Base-by-base conservation (phyloP, 1,284 basidiomycete genomes). In the Microbotryomycetes sp. region DNA sequence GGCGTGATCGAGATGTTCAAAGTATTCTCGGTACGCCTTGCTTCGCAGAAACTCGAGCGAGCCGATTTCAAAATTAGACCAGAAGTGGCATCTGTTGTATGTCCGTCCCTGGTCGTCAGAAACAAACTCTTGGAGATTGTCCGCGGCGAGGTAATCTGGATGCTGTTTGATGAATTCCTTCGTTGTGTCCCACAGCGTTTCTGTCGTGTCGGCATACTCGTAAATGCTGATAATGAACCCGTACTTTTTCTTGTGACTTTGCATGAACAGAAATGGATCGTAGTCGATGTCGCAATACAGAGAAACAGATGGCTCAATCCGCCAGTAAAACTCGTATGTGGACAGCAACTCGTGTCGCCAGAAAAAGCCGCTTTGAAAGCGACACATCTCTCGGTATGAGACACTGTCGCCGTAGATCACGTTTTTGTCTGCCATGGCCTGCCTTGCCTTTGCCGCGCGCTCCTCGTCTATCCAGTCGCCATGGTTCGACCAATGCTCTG, bases 301-400 rank as follows among this genome's bases (percentile, higher is more conserved):
- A 9, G 9, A 66, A 62, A 72, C 69, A 45, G 54, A 54, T 27
- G 70, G 70, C 81, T 83, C 81, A 73, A 90, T 83, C 71, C 86
- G 85, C 93, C 93, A 97, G 77, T 97, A 97, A 77, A 93, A 97
- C 71, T 84, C 87, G 77, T 66, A 68, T n/a, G 45, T n/a, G n/a
- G 35, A 23, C 11, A 68, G 35, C 3, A 68, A 47, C n/a, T 49
- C 41, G n/a, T 66, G 64, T 15, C 57, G 52, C 48, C 52, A 62
- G 49, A 66, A 69, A 59, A 51, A 63, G 46, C 49, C 60, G 48
- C 35, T 28, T 21, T 59, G 48, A 24, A 50, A 55, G 16, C 56
- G 35, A 74, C 92, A 96, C 91, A 94, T 89, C 66, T 90, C 89
- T 56, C 87, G 85, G 71, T 89, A 89, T 6, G 79, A 77, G n/a